Evolutionary conservation across 1,284 basidiomycete genomes (phyloP).

Genomic region (Microbotryomycetes sp.): DNA sequence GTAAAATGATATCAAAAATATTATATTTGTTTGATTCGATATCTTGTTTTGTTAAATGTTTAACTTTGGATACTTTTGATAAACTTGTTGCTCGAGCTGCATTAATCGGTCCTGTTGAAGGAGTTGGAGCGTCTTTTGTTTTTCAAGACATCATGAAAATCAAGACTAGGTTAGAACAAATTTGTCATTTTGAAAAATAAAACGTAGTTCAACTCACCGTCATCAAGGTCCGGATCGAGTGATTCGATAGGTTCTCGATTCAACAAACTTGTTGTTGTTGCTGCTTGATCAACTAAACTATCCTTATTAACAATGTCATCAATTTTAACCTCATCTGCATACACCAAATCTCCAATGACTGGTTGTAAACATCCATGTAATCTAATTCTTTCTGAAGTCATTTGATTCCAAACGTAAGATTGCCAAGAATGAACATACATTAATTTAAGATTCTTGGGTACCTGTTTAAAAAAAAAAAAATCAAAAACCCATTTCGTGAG

Average conservation of each 20-base stretch:
- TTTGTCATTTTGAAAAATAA: too few relatives aligned
- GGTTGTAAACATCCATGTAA: constrained; percentile 67
- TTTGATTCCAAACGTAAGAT: constrained; percentile 95
- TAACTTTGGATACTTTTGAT: constrained; percentile 53
- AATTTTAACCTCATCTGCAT: constrained; percentile 47
- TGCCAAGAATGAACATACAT: constrained; percentile 99
- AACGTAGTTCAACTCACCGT: neutral
- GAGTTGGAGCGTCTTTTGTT: constrained; percentile 9
- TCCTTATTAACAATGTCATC: constrained; percentile 43
- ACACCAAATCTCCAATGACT: constrained; percentile 81
- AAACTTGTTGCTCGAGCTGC: constrained; percentile 14
- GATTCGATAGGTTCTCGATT: neutral
- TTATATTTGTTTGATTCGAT: constrained; percentile 58
- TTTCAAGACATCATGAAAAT: neutral
- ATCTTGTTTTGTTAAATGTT: constrained; percentile 68
- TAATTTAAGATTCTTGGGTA: constrained; percentile 84
- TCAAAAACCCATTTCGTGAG: too few relatives aligned
- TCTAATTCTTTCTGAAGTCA: constrained; percentile 84
- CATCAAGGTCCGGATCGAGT: constrained; percentile 5
- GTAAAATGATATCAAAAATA: constrained; percentile 92
- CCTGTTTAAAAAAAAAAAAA: constrained; percentile 49
- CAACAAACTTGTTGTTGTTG: constrained; percentile 37
- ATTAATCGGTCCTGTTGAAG: constrained; percentile 5
- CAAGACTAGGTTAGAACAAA: too few relatives aligned
- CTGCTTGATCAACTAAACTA: constrained; percentile 42